Evolutionary conservation across 78 protist species (phyloP).

Genomic region (Dictyostelium intermedium): DNA sequence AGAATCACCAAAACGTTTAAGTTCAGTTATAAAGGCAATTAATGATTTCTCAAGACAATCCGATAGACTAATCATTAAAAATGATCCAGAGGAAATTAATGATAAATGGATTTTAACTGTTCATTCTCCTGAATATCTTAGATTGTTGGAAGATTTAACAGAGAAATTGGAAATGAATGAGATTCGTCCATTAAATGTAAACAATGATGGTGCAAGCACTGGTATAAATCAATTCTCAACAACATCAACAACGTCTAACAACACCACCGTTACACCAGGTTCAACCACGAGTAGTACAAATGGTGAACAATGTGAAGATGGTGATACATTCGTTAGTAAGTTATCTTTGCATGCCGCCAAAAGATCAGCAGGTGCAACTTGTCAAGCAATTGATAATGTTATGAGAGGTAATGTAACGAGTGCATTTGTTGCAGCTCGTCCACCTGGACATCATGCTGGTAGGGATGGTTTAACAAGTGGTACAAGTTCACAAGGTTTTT

Average conservation of each 20-base stretch:
- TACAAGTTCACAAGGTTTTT: slow-evolving; percentile 87
- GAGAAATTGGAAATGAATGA: slow-evolving; percentile 33
- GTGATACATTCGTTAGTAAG: slow-evolving; percentile 65
- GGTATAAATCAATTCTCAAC: not conserved
- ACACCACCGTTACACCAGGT: not conserved
- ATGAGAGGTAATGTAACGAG: slow-evolving; percentile 17
- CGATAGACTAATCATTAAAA: slow-evolving; percentile 26
- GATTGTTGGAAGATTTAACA: slow-evolving; percentile 49
- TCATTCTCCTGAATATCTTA: slow-evolving; percentile 71
- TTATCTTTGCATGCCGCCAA: slow-evolving; percentile 36
- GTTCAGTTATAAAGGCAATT: slow-evolving; percentile 46
- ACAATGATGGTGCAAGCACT: slow-evolving; percentile 32
- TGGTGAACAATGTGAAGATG: slow-evolving; percentile 41
- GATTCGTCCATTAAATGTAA: slow-evolving; percentile 43
- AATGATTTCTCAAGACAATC: slow-evolving; percentile 27
- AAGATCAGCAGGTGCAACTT: slow-evolving; percentile 59
- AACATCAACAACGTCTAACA: not conserved
- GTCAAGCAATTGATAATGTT: slow-evolving; percentile 57
- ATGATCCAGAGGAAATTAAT: slow-evolving; percentile 58
- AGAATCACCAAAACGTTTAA: slow-evolving; percentile 53
- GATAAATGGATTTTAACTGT: slow-evolving; percentile 71
- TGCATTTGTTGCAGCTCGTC: slow-evolving; percentile 77
- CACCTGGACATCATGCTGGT: slow-evolving; percentile 84
- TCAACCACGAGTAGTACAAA: not conserved
- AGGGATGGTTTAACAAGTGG: slow-evolving; percentile 74